Evolutionary conservation across 1,284 basidiomycete genomes (phyloP).

Genomic region (Moesziomyces sp.): DNA sequence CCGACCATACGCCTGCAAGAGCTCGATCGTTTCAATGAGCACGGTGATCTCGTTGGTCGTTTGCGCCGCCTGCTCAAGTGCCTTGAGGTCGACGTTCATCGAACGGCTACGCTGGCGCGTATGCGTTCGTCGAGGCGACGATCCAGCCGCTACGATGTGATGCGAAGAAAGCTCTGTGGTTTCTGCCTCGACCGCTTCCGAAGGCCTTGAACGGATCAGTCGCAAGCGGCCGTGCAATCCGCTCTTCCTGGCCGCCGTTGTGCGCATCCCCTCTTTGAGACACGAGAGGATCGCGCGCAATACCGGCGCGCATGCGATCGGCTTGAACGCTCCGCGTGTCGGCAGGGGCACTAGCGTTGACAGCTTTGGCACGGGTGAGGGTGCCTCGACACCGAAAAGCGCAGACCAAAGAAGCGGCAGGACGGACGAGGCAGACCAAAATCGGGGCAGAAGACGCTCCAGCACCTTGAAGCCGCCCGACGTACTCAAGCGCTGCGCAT

Average conservation of each 20-base stretch:
- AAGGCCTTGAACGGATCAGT: constrained; percentile 14
- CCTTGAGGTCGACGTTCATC: constrained; percentile 47
- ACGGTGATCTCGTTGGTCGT: constrained; percentile 24
- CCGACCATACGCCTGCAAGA: constrained; percentile 38
- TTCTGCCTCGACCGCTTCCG: constrained; percentile 13
- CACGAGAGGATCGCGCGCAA: constrained; percentile 57
- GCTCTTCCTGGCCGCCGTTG: constrained; percentile 9
- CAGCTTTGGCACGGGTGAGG: constrained; percentile 71
- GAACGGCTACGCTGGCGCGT: constrained; percentile 51
- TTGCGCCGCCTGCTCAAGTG: constrained; percentile 34
- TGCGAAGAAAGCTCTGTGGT: background rate
- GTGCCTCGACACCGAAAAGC: constrained; percentile 73
- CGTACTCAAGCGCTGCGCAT: constrained; percentile 73
- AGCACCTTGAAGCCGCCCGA: constrained; percentile 80
- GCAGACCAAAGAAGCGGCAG: constrained; percentile 74
- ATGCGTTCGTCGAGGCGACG: constrained; percentile 11
- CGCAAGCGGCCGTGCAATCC: constrained; percentile 8
- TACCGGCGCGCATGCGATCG: constrained; percentile 32
- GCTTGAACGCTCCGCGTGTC: constrained; percentile 74
- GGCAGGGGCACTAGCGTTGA: constrained; percentile 72
- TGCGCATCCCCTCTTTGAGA: constrained; percentile 43
- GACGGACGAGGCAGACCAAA: constrained; percentile 74
- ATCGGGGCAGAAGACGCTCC: constrained; percentile 77
- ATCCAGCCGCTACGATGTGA: background rate
- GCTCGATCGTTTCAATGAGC: constrained; percentile 42